Conservation (phyloP, 2,329 filamentous ascomycete species). For the Pseudopithomyces chartarum region DNA sequence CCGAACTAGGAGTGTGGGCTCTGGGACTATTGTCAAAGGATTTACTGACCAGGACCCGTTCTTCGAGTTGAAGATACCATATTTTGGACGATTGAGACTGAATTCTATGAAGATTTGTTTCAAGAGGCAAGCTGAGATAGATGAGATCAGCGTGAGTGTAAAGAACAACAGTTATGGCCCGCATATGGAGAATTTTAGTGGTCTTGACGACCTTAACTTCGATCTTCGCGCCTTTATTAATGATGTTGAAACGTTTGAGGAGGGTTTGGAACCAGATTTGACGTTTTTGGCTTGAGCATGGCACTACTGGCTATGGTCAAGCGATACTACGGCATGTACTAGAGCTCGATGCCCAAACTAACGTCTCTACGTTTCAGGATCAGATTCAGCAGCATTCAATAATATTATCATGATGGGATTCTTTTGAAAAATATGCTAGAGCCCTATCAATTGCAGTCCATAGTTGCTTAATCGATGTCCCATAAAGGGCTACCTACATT, state of each 20-base stretch:
- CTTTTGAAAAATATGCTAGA: too few relatives aligned
- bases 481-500: too few relatives aligned
- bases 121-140: not conserved
- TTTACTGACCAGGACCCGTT: not conserved
- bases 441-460: too few relatives aligned
- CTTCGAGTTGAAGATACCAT: conserved; percentile 7
- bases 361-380: too few relatives aligned
- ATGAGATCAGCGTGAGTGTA: not conserved
- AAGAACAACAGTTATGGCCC: not conserved
- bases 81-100: conserved; percentile 6
- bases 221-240: not conserved
- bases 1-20: conserved; percentile 1
- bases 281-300: not conserved
- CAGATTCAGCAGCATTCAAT: too few relatives aligned
- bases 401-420: too few relatives aligned
- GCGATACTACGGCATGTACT: too few relatives aligned
- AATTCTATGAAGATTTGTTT: conserved; percentile 6
- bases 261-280: not conserved
- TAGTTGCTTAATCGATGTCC: too few relatives aligned
- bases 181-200: not conserved
- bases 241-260: not conserved
- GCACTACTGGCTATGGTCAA: too few relatives aligned
- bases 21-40: conserved; percentile 4
- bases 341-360: too few relatives aligned
- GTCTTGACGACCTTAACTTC: not conserved